Conservation (phyloP, 495 filamentous ascomycete genomes). For the Letharia columbiana region DNA sequence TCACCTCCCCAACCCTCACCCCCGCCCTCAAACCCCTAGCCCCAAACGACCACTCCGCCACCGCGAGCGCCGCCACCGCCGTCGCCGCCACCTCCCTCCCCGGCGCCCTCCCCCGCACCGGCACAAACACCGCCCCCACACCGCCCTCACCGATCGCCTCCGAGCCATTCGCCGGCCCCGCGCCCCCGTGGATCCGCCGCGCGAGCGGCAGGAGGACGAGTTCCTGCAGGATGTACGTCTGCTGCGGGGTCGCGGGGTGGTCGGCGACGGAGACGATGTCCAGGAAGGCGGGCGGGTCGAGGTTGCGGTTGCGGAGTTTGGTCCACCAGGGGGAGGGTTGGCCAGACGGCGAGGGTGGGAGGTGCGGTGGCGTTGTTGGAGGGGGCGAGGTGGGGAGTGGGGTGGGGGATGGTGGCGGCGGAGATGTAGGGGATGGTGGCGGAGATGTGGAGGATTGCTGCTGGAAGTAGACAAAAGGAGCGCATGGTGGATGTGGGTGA, state of each 20-base stretch:
- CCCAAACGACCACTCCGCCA: background rate
- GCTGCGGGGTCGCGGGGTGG: background rate
- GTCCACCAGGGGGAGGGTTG: constrained; percentile 1
- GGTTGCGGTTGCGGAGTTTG: background rate
- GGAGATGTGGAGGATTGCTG: background rate
- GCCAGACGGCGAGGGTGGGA: background rate
- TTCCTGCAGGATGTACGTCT: background rate
- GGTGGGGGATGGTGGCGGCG: background rate
- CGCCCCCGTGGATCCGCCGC: background rate
- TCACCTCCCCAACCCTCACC: background rate
- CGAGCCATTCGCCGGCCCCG: background rate
- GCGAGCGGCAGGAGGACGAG: background rate
- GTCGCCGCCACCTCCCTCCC: background rate
- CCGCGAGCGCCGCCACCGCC: background rate
- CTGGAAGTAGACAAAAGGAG: background rate
- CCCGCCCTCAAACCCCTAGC: background rate
- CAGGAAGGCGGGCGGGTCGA: background rate
- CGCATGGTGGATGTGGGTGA: background rate
- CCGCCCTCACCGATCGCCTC: background rate
- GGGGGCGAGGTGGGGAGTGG: background rate
- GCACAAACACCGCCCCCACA: background rate
- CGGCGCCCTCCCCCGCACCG: background rate
- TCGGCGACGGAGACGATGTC: background rate
- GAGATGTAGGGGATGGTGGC: background rate
- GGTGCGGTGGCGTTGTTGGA: background rate